These are phyloP conservation scores for Bjerkandera adusta DNA, from an alignment of 1,284 basidiomycete species.

Conservation along the genomic window DNA sequence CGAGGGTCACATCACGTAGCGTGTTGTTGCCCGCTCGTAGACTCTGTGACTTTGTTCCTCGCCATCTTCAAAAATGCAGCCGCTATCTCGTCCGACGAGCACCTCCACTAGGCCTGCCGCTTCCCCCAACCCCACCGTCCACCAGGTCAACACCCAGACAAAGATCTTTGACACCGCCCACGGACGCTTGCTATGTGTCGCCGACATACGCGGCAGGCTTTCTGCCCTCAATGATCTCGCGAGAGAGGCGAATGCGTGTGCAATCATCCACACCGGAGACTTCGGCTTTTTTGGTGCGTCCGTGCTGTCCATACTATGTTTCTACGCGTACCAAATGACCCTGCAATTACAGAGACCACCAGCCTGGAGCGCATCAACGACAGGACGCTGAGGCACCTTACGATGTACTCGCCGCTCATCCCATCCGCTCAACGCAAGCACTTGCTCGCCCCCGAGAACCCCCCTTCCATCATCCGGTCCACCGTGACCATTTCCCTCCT, in stretches of 20 bases:
- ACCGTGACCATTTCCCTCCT: constrained; percentile 72
- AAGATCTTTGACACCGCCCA: constrained; percentile 72
- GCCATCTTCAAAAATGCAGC: constrained; percentile 31
- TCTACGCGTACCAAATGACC: too few relatives aligned
- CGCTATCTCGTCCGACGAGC: constrained; percentile 52
- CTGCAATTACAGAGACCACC: constrained; percentile 65
- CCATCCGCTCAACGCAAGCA: constrained; percentile 78
- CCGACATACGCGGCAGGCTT: constrained; percentile 90
- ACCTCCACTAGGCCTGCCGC: constrained; percentile 53
- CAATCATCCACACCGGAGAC: constrained; percentile 97
- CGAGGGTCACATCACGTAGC: background rate
- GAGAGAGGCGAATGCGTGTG: constrained; percentile 84
- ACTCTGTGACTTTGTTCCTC: constrained; percentile 11
- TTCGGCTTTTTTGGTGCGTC: constrained; percentile 94
- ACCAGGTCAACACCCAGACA: constrained; percentile 73
- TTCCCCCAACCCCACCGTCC: constrained; percentile 49
- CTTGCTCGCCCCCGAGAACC: constrained; percentile 69
- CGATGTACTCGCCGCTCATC: constrained; percentile 98
- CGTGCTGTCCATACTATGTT: constrained; percentile 4
- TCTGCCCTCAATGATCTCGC: constrained; percentile 91
- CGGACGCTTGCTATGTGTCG: constrained; percentile 92
- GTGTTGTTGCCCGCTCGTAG: constrained; percentile 2
- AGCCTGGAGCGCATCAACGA: constrained; percentile 91
- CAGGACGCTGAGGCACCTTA: constrained; percentile 92
- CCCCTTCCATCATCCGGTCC: constrained; percentile 58